Base-by-base conservation (phyloP, 768 basidiomycete genomes). In the Mycena capillaripes region DNA sequence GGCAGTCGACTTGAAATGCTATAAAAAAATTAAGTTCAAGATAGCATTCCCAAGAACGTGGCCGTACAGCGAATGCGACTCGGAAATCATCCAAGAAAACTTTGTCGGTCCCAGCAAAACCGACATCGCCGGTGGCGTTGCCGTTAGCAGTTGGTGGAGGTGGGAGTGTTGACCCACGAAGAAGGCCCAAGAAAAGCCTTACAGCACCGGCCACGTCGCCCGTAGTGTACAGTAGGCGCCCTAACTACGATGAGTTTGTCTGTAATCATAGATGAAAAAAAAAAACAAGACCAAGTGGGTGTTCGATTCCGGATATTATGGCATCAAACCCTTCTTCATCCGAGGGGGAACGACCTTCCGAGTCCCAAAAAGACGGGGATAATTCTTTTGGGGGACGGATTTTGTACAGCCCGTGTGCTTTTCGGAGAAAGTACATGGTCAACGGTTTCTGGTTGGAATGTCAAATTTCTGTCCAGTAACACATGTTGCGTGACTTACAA, bases 161-260 rank as follows among this genome's bases (percentile, higher is more conserved):
- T 73, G 63, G 48, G 77, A 76, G 42, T 25, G 79, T 72, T 3
- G 88, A 84, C 62, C 89, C 88, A 66, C 86, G 86, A 25, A 99
- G 84, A 19, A 97, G 84, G 1, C 89, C 86, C 23, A 97, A 79
- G 79, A 98, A 98, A 69, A 93, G 88, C 50, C 86, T 84, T 30
- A 97, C 91, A 10, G 97, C 96, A 9, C 88, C 89, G 55, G 87
- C 86, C 30, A 93, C 88, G 77, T 97, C 91, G 14, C 97, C 97
- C n/a, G 94, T 93, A 1, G 95, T 96, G 79, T 98, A 99, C 44
- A 96, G 84, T 71, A 99, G 82, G 46, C 97, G 88, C 38, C 95
- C 97, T 95, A 63, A 34, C 66, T 65, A 34, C 38, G 11, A 14
- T 52, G n/a, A 67, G 64, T 57, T 60, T 68, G 64, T 53, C 16